Base-by-base conservation (phyloP, 2,329 filamentous ascomycete species). In the Talaromyces sp. region DNA sequence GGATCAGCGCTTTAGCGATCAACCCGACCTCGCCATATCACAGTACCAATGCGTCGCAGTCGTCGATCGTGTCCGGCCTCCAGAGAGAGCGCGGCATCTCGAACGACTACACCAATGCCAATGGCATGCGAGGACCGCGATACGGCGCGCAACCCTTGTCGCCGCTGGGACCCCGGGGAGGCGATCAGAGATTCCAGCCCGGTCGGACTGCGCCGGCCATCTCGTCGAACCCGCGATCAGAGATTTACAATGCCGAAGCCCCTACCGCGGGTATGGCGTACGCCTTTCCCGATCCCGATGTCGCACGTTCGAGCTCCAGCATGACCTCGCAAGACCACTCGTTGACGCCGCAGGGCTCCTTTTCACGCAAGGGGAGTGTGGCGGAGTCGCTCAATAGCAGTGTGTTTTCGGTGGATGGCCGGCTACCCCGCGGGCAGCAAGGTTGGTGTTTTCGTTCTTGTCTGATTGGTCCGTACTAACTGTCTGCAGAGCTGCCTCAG, bases 241-340 rank as follows among this genome's bases (percentile, higher is more conserved):
- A 81, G 64, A 80, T 81, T 59, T 81, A 81, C 66, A 80, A 80
- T 64, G 80, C 80, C 3, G 79, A 81, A 63, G 76, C 78, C 12
- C 80, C 80, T 37, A 81, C 79, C 5, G 77, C 77, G 28, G 80
- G 80, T 72, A 77, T 81, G 66, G 79, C 80, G 3, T 82, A 81
- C 66, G 80, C 80, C 23, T 82, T 82, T 67, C 80, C 80, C 0
- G 80, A 82, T 66, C 80, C 80, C 1, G 79, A 79, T 56, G 72
- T 78, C 11, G 74, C 75, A 21, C 72, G 77, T 50, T 72, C 75
- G 5, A 72, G 73, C 64, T 76, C 76, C 0, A 72, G 74, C 35
- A 72, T 76, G 37, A 71, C 73, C 61, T 67, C 70, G 55, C 72
- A 67, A 8, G 73, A 75, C 23, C 73, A 72, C 44, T 70, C 72